Base-by-base conservation (phyloP, 345 rosid species). In the Turritis glabra region DNA sequence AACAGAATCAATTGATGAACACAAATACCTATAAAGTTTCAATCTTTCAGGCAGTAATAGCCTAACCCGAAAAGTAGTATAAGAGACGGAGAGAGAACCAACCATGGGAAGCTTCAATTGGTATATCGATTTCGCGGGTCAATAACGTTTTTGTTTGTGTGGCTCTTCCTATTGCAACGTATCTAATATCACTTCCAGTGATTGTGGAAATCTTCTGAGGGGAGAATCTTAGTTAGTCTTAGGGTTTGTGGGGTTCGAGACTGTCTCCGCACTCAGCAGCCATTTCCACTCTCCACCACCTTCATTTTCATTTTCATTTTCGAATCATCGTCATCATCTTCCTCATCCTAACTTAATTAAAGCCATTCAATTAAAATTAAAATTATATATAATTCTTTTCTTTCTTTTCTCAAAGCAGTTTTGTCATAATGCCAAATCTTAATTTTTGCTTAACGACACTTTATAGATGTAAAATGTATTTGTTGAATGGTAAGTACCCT, bases 241-340 rank as follows among this genome's bases (percentile, higher is more conserved):
- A 62, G 75, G 80, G 71, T 61, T 76, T 27, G 50, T 15, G 55
- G 64, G 44, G 29, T 15, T 38, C 10, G 7, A 61, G 50, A 13
- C 1, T 7, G 19, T 60, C 32, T 60, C 48, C 19, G 44, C 48
- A 35, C 64, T 37, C 64, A 22, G 65, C 48, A 60, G 48, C 48
- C 65, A 22, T 60, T 60, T 14, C 44, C 75, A 52, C 15, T 69
- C 55, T 64, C 26, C 46, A 77, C 76, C 75, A 77, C 77, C 64
- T 77, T 71, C 47, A 8, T 44, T 19, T 56, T 64, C 75, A 77
- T 72, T 57, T 77, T 71, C 47, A 8, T 44, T 19, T 56, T 64
- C 30, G 77, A 77, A 57, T 47, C 67, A 51, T 44, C 50, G 5
- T 25, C 75, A 38, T 41, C 43, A 4, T 17, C 75, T 19, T 55